Conservation (phyloP, 169 alveolate species). For the Plasmodium reichenowi region DNA sequence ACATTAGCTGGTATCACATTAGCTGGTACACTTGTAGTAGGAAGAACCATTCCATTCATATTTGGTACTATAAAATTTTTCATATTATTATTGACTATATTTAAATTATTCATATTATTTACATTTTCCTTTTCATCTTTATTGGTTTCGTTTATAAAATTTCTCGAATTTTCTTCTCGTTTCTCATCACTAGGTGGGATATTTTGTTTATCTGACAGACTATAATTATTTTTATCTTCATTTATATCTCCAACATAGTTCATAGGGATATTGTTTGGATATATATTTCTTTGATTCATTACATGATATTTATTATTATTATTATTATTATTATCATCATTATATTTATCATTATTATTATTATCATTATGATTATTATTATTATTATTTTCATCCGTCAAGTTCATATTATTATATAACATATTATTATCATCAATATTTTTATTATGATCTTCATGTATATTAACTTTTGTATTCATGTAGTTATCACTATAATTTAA, state of each 20-base stretch:
- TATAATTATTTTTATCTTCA: conserved; percentile 1
- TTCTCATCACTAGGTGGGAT: neutral
- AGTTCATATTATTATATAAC: neutral
- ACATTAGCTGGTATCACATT: no score
- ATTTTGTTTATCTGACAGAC: neutral
- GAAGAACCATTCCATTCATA: neutral
- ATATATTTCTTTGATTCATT: neutral
- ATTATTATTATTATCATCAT: neutral
- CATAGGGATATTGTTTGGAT: neutral
- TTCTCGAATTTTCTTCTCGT: conserved; percentile 2
- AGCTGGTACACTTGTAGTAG: neutral
- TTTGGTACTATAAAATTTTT: neutral
- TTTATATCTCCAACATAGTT: neutral
- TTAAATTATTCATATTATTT: neutral
- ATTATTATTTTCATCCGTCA: neutral
- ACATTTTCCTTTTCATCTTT: neutral
- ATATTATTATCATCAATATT: neutral
- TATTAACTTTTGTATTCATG: neutral
- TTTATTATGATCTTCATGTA: neutral
- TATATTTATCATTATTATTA: neutral
- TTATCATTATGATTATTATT: neutral
- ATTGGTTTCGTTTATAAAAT: neutral
- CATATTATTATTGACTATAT: neutral
- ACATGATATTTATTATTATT: no score
- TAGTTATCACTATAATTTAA: neutral